phyloP scores from a whole-genome alignment of 805 yeast genomes.

The Suhomyces xylopsoci region DNA sequence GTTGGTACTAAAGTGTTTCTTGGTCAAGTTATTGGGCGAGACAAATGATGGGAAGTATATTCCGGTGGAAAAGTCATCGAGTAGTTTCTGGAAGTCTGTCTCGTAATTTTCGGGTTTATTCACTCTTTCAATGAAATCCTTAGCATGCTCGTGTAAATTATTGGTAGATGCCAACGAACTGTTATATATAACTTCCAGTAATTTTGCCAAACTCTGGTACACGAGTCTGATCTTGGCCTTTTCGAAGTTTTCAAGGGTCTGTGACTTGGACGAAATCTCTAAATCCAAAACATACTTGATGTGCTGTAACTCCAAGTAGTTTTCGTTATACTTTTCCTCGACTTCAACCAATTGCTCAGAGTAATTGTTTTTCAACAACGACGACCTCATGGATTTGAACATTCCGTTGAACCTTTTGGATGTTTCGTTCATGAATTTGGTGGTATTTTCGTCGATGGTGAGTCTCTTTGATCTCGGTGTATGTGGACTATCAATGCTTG shows the following conservation, averaged over 20 bases:
- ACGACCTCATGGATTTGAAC: constrained; percentile 30
- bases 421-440: constrained; percentile 18
- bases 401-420: constrained; percentile 19
- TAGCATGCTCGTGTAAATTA: constrained; percentile 21
- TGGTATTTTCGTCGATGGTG: constrained; percentile 1
- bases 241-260: constrained; percentile 34
- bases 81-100: constrained; percentile 22
- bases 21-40: constrained; percentile 25
- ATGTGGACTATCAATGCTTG: not conserved
- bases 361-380: constrained; percentile 29
- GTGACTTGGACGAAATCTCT: constrained; percentile 20
- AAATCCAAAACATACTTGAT: constrained; percentile 28
- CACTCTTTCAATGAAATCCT: constrained; percentile 16
- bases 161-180: constrained; percentile 24
- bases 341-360: constrained; percentile 24
- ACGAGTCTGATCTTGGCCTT: constrained; percentile 30
- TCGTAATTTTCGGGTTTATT: constrained; percentile 18
- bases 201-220: constrained; percentile 29
- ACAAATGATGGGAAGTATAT: constrained; percentile 36
- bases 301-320: constrained; percentile 32
- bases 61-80: constrained; percentile 32
- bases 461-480: not conserved
- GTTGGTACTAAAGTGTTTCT: constrained; percentile 19
- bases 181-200: constrained; percentile 32
- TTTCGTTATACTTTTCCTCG: constrained; percentile 32